A percentile compares a stretch with the other conserved stretches of the same genome.
Evolutionary conservation across 768 basidiomycete genomes (phyloP).

Genomic region (Pleurotus pulmonarius): DNA sequence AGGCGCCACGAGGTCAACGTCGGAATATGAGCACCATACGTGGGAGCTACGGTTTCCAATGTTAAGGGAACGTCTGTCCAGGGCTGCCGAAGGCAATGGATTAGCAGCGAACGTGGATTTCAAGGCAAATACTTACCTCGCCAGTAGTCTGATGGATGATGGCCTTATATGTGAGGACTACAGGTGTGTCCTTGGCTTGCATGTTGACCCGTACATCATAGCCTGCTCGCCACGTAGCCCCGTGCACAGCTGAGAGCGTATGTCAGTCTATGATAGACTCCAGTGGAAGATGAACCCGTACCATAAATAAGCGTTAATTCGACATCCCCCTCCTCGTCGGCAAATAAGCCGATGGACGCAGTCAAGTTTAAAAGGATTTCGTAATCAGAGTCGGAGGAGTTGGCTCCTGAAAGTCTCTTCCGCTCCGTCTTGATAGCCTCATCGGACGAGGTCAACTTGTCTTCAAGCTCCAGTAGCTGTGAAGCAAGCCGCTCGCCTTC

Average conservation of each 20-base stretch:
- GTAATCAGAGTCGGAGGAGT: not conserved
- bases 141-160: constrained; percentile 10
- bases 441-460: constrained; percentile 13
- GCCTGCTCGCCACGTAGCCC: constrained; percentile 9
- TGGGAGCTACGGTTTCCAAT: constrained; percentile 35
- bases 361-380: constrained; percentile 8
- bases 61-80: constrained; percentile 36
- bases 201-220: constrained; percentile 14
- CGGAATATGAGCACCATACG: constrained; percentile 31
- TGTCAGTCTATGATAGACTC: not conserved
- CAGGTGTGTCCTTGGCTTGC: constrained; percentile 1
- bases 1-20: constrained; percentile 27
- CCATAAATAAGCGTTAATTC: constrained; percentile 20
- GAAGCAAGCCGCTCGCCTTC: constrained; percentile 12
- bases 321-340: constrained; percentile 15
- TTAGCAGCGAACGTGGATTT: not conserved
- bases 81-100: constrained; percentile 15
- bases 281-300: constrained; percentile 1
- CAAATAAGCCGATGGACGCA: constrained; percentile 17
- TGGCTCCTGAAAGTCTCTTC: not conserved
- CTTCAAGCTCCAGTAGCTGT: constrained; percentile 11
- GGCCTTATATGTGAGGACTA: constrained; percentile 10
- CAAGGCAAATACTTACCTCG: not conserved
- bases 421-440: constrained; percentile 9
- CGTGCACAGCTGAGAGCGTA: not conserved